Evolutionary conservation across 176 grass and related monocot species (phyloP).

Genomic region (Musa schizocarpa): DNA sequence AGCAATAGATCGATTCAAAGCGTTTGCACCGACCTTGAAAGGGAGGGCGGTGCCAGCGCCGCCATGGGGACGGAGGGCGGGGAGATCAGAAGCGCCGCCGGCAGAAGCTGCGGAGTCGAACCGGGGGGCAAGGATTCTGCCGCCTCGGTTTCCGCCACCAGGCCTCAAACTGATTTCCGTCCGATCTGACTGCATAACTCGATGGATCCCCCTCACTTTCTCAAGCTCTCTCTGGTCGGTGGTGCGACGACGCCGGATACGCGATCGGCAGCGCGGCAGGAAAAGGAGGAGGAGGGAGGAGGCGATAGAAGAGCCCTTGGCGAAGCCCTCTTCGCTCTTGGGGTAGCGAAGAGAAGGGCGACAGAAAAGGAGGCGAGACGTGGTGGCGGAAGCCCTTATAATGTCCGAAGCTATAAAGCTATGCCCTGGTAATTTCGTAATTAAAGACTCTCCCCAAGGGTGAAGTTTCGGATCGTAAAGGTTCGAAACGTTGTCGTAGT

Average conservation of each 20-base stretch:
- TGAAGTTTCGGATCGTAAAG: no score
- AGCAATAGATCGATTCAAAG: background rate
- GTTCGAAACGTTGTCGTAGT: no score
- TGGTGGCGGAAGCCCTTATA: conserved; percentile 5
- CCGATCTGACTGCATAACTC: conserved; percentile 24
- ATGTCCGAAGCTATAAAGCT: background rate
- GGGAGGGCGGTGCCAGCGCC: background rate
- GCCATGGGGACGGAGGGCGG: conserved; percentile 5
- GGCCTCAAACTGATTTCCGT: conserved; percentile 24
- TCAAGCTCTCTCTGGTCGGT: background rate
- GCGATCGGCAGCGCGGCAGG: background rate
- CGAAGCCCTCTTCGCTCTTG: conserved; percentile 9
- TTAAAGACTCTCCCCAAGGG: background rate
- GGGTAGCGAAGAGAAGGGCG: conserved; percentile 6
- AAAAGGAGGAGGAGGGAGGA: background rate
- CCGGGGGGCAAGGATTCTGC: conserved; percentile 13
- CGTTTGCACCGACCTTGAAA: background rate
- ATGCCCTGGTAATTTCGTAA: background rate
- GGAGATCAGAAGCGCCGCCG: background rate
- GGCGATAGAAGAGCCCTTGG: background rate
- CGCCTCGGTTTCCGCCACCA: conserved; percentile 20
- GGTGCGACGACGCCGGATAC: background rate
- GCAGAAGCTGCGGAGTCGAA: conserved; percentile 7
- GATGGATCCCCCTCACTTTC: background rate
- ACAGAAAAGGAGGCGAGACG: background rate